Evolutionary conservation across 73 alveolate genomes (phyloP).

Genomic region (Stentor roeselii): DNA sequence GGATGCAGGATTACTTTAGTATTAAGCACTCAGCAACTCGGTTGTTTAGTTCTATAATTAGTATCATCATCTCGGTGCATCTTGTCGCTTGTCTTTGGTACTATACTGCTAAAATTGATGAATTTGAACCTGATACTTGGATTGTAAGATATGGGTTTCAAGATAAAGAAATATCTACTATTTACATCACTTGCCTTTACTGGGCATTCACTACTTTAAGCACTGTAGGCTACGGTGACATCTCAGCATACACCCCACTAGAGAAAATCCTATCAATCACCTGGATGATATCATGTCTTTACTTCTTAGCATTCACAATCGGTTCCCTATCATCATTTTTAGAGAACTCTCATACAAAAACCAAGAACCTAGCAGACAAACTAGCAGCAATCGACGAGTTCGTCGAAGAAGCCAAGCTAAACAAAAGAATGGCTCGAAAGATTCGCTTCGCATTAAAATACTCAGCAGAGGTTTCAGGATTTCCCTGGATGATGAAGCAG

Average conservation of each 20-base stretch:
- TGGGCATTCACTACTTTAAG: constrained; percentile 43
- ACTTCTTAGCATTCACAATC: constrained; percentile 65
- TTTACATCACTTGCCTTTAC: constrained; percentile 23
- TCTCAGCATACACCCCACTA: constrained; percentile 25
- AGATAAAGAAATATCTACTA: not conserved
- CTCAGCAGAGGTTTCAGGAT: constrained; percentile 29
- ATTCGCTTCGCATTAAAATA: constrained; percentile 41
- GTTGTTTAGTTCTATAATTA: not conserved
- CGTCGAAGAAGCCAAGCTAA: constrained; percentile 37
- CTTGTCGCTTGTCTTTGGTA: not conserved
- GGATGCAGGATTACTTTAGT: not conserved
- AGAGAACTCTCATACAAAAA: constrained; percentile 32
- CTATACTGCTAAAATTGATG: not conserved
- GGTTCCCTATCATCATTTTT: constrained; percentile 53
- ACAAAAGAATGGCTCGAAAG: constrained; percentile 23
- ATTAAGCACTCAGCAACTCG: not conserved
- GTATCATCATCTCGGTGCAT: not conserved
- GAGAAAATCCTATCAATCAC: constrained; percentile 9
- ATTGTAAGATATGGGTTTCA: not conserved
- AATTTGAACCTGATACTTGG: not conserved
- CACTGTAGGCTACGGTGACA: constrained; percentile 56
- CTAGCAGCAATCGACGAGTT: constrained; percentile 44
- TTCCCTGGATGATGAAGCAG: constrained; percentile 29
- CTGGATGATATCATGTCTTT: constrained; percentile 40
- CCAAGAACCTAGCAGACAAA: constrained; percentile 35